Base-by-base conservation (phyloP, 441 rosid genomes). In the Populus hybrid region DNA sequence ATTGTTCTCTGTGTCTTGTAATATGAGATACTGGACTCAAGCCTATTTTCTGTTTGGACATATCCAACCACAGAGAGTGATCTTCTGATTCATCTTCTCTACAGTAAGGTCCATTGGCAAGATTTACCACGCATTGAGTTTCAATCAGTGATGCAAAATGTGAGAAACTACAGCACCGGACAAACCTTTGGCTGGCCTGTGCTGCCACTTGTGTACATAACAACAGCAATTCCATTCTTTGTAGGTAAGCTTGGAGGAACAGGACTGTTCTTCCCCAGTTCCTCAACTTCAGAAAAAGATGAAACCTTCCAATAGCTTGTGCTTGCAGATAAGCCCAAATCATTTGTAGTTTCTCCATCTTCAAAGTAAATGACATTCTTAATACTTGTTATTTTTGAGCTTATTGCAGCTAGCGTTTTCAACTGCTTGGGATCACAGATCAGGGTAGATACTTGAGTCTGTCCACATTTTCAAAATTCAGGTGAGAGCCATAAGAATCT, bases 181-280 rank as follows among this genome's bases (percentile, higher is more conserved):
- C 74, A 18, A 81, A 95, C 99, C 98, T 95, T 95, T 71, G 98
- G 98, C 72, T 93, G 83, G 78, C 99, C 98, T 3, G 97, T 89
- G 80, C 99, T 95, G 79, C 99, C 99, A 80, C 99, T 95, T 36
- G 99, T 95, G 82, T 92, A 95, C 99, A 95, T 92, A 76, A 95
- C 84, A 77, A 93, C 93, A 26, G 97, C 98, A 78, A 88, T 79
- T 11, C 84, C 86, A 69, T 92, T 86, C 85, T 90, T 91, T 23
- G 92, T 85, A 78, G 99, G 98, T 34, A 95, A 79, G 73, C 73
- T 85, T 30, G 97, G 91, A 76, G 71, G 76, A 78, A 87, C 82
- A 75, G 90, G 88, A 68, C 30, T 87, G 74, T 78, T 78, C 85
- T 86, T 71, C 66, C 99, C 99, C 70, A 88, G 85, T 71, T 90